Evolutionary conservation across 768 basidiomycete species (phyloP).

Genomic region (Antrodiella citrinella): DNA sequence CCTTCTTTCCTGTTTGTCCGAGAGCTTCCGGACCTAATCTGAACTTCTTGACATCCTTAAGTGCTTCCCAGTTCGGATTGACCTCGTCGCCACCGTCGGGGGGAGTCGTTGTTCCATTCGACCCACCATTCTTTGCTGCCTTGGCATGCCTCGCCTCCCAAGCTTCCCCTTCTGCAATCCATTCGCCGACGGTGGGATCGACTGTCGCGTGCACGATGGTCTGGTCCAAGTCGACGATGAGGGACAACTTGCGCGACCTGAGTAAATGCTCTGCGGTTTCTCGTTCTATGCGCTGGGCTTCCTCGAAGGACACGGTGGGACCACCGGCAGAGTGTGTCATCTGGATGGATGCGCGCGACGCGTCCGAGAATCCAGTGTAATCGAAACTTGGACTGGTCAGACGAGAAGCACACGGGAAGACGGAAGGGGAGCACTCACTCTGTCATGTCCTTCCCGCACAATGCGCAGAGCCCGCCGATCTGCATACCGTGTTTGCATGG

Average conservation of each 20-base stretch:
- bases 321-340: slow-evolving; percentile 93
- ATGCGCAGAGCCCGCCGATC: slow-evolving; percentile 82
- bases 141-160: slow-evolving; percentile 61
- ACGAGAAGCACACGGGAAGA: not conserved
- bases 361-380: slow-evolving; percentile 83
- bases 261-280: slow-evolving; percentile 77
- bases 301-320: slow-evolving; percentile 86
- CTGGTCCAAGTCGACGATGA: slow-evolving; percentile 98
- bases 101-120: slow-evolving; percentile 27
- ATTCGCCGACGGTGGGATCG: slow-evolving; percentile 96
- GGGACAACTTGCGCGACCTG: slow-evolving; percentile 69
- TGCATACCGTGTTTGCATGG: slow-evolving; percentile 97
- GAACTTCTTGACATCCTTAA: slow-evolving; percentile 88
- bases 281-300: slow-evolving; percentile 83
- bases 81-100: slow-evolving; percentile 34
- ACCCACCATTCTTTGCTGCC: slow-evolving; percentile 20
- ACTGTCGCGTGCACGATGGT: slow-evolving; percentile 98
- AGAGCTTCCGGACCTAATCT: slow-evolving; percentile 73
- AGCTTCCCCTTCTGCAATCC: slow-evolving; percentile 80
- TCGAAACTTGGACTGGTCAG: slow-evolving; percentile 43
- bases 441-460: slow-evolving; percentile 95
- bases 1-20: slow-evolving; percentile 42
- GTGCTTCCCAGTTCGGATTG: slow-evolving; percentile 90
- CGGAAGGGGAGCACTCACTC: slow-evolving; percentile 41
- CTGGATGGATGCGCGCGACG: slow-evolving; percentile 79